These are phyloP conservation scores for Ricinus communis DNA, from an alignment of 345 rosid species.

Conservation along the genomic window DNA sequence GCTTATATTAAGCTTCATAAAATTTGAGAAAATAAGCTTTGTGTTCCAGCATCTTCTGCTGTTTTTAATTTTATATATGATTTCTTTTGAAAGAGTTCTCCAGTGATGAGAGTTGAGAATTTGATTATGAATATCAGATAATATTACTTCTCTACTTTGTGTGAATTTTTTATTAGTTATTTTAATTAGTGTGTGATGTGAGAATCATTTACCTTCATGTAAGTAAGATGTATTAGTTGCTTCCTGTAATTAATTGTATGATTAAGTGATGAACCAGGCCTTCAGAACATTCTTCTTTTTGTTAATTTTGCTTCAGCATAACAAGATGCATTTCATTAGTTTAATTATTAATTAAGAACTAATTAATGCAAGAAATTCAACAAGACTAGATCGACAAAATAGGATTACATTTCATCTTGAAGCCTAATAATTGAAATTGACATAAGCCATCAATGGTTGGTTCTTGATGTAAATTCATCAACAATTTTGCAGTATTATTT, in stretches of 20 bases:
- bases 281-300: neutral
- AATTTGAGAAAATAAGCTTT: no score
- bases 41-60: no score
- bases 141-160: neutral
- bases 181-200: neutral
- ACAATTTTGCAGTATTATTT: constrained; percentile 29
- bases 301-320: neutral
- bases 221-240: neutral
- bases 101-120: neutral
- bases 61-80: no score
- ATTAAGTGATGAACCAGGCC: neutral
- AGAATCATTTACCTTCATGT: neutral
- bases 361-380: neutral
- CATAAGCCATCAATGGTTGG: neutral
- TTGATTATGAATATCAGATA: neutral
- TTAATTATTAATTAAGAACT: neutral
- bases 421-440: neutral
- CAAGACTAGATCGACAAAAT: neutral
- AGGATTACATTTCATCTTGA: neutral
- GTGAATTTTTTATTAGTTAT: neutral
- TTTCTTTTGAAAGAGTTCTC: neutral
- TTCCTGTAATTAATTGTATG: no score
- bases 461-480: constrained; percentile 13
- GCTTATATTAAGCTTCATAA: no score
- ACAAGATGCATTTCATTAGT: neutral